Conservation (phyloP, 1,139 yeast species). For the Lodderomyces beijingensis region DNA sequence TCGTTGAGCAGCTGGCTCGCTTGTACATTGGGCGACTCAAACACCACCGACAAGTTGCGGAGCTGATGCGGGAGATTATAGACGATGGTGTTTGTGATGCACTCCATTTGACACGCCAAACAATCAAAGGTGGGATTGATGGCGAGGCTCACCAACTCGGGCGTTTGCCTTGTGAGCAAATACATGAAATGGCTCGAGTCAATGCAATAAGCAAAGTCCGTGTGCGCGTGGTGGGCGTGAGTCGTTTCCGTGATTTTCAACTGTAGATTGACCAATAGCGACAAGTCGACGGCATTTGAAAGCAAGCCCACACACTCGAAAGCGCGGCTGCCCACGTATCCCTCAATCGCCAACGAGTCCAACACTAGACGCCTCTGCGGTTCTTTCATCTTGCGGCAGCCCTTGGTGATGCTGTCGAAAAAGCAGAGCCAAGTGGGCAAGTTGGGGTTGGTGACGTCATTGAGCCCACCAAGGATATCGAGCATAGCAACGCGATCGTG, state of each 20-base stretch:
- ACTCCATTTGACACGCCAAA: slow-evolving; percentile 5
- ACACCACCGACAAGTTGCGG: background rate
- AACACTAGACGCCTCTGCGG: background rate
- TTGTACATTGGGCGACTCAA: background rate
- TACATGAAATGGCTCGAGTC: background rate
- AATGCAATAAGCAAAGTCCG: too few species aligned
- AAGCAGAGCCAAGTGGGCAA: background rate
- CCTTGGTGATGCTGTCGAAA: background rate
- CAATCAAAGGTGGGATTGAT: slow-evolving; percentile 9
- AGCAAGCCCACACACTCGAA: background rate
- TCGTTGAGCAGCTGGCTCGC: background rate
- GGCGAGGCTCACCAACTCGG: slow-evolving; percentile 7
- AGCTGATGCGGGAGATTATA: background rate
- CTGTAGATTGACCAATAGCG: background rate
- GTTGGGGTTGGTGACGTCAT: background rate
- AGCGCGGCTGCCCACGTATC: background rate
- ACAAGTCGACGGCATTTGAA: background rate
- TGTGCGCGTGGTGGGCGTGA: background rate
- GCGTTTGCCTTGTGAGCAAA: slow-evolving; percentile 6
- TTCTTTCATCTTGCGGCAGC: background rate
- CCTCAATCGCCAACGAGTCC: background rate
- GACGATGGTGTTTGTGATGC: slow-evolving; percentile 2
- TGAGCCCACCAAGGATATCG: background rate
- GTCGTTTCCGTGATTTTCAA: background rate
- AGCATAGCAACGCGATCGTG: slow-evolving; percentile 4